These are phyloP conservation scores for Penicillium parvum DNA, from an alignment of 495 filamentous ascomycete species.

Conservation along the genomic window DNA sequence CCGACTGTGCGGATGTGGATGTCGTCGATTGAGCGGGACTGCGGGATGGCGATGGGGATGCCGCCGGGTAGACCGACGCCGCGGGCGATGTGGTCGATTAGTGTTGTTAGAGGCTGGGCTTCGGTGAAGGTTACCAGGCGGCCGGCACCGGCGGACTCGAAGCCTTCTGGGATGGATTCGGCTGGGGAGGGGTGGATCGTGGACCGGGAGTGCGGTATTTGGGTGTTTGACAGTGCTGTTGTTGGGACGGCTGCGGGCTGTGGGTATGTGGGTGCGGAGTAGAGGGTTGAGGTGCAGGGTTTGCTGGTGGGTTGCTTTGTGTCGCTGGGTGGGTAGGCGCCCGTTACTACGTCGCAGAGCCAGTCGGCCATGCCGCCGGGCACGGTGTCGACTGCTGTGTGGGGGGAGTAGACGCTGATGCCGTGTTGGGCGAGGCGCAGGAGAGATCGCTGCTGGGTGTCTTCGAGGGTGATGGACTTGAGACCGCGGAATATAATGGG, in stretches of 20 bases:
- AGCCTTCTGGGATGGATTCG: slow-evolving; percentile 43
- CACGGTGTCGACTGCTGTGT: slow-evolving; percentile 89
- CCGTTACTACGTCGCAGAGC: slow-evolving; percentile 83
- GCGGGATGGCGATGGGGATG: slow-evolving; percentile 66
- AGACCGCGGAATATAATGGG: slow-evolving; percentile 92
- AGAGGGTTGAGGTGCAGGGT: slow-evolving; percentile 25
- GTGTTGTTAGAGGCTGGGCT: slow-evolving; percentile 52
- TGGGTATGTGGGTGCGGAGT: slow-evolving; percentile 43
- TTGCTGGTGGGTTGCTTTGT: slow-evolving; percentile 5
- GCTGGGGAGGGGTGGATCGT: slow-evolving; percentile 49
- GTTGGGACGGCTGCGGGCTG: slow-evolving; percentile 22
- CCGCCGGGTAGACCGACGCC: slow-evolving; percentile 60
- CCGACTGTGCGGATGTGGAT: slow-evolving; percentile 56
- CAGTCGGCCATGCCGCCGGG: slow-evolving; percentile 87
- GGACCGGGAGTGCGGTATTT: slow-evolving; percentile 44
- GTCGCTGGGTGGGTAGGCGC: slow-evolving; percentile 29
- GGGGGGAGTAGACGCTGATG: slow-evolving; percentile 91
- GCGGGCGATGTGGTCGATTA: slow-evolving; percentile 58
- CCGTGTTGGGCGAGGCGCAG: slow-evolving; percentile 80
- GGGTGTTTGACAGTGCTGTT: slow-evolving; percentile 14
- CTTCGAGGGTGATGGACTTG: slow-evolving; percentile 77
- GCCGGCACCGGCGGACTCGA: slow-evolving; percentile 72
- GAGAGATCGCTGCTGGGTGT: slow-evolving; percentile 82
- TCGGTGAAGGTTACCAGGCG: slow-evolving; percentile 60
- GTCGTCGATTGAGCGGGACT: slow-evolving; percentile 45